Base-by-base conservation (phyloP, 495 filamentous ascomycete species). In the Trichoderma erinaceum region DNA sequence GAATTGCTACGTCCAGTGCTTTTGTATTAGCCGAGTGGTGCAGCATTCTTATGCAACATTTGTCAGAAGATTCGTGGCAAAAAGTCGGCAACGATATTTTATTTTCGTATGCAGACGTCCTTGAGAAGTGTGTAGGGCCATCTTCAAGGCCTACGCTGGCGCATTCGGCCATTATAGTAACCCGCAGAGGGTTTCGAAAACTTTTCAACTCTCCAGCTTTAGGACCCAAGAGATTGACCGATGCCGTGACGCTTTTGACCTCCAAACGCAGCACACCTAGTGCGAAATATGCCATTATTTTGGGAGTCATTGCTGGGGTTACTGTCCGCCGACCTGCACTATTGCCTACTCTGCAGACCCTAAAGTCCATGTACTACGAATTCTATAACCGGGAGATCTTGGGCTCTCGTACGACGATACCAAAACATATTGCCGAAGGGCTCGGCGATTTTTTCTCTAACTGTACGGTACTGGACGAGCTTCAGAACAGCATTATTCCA, bases 1-100 rank as follows among this genome's bases (percentile, higher is more conserved):
- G 86, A 35, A 86, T 98, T 70, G 90, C 94, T 27, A 78, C 91
- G 1, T 84, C 85, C 27, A 92, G 87, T 73, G 91, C 92, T 1
- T 93, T 97, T 72, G 90, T 96, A n/a, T 80, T 99, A 70, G 80
- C 94, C 15, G 90, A 94, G 73, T 99, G 93, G 95, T 91, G 88
- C 74, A 90, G 87, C 63, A 74, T 93, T 68, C 77, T 96, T 15
- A 78, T 95, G 52, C 87, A 90, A 73, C 80, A 86, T 64, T 75
- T 83, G 56, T 82, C 75, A 67, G 80, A 78, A 68, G 84, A 74
- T 68, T 80, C 75, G 48, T 92, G 90, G 84, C 82, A 90, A n/a
- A 80, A 82, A 65, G 86, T 84, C 71, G 90, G 89, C 18, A 76
- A 88, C 63, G 84, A 90, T 25, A 73, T 91, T 18, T 76, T 91